Evolutionary conservation across 2,329 filamentous ascomycete species (phyloP), one percentile per base, ranked within the genome.

Genomic region (Monosporascus ibericus): DNA sequence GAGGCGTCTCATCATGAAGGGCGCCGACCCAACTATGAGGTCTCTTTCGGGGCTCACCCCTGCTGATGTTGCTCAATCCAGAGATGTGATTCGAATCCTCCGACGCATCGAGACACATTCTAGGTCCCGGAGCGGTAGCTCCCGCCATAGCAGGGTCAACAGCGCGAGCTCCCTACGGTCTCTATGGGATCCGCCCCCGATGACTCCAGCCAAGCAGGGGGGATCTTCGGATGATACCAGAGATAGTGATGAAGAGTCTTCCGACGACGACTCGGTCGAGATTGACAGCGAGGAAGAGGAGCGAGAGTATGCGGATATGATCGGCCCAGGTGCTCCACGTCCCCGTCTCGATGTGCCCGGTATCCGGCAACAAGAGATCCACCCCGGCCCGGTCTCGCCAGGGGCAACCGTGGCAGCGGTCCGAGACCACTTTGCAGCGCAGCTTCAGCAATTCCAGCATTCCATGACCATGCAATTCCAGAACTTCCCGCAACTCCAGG

Each of bases 361-460:
- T 58, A 30, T 53, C 58, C 52, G 52, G 58, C 48, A 62, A n/a
- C 64, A 37, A 22, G 68, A 71, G 17, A 63, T 60, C 20, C 67
- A 71, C 9, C 65, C 63, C 17, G 65, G 66, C 1, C 71, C 76
- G 39, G 76, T 77, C 18, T 81, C 83, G 2, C 81, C 84, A 2
- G 76, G 79, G 3, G 80, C 83, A 5, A 80, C 86, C 47, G 80
- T 90, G 63, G 76, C 83, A 48, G 87, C 86, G 15, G 80, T 90
- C 71, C 84, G 86, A 61, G 87, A 91, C 51, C 87, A 92, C 53
- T 70, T 92, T 20, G 78, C 85, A 25, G 79, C 85, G 18, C 88
- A 91, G 63, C 77, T 92, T 47, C 85, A 92, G 52, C 85, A 91
- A 53, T 78, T 92, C 62, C 89, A 91, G 64, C 85, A 90, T 65